phyloP scores from a whole-genome alignment of 495 filamentous ascomycete genomes.

The Hypomontagnella monticulosa region DNA sequence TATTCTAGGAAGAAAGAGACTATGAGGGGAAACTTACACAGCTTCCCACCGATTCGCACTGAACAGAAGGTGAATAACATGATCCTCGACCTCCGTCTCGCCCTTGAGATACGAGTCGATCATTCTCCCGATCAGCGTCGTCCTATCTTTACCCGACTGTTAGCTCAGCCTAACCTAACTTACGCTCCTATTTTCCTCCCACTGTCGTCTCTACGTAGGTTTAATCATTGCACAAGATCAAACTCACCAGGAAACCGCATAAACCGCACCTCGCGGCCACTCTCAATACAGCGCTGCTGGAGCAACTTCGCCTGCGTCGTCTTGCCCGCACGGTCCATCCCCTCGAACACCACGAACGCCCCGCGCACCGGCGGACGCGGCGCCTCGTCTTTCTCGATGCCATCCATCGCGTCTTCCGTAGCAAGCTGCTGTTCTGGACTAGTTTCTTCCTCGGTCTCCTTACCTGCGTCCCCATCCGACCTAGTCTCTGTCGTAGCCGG shows the following conservation, averaged over 20 bases:
- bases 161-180: not conserved
- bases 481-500: too few species aligned
- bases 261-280: constrained; percentile 71
- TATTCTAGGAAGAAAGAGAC: not conserved
- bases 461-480: too few species aligned
- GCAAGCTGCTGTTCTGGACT: too few species aligned
- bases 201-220: too few species aligned
- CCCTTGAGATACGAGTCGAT: constrained; percentile 87
- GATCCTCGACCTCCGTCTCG: constrained; percentile 81
- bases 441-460: too few species aligned
- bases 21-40: constrained; percentile 55
- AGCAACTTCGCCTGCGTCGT: constrained; percentile 89
- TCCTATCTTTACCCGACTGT: constrained; percentile 68
- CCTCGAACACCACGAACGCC: constrained; percentile 89
- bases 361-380: constrained; percentile 60
- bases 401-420: constrained; percentile 25
- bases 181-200: not conserved
- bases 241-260: constrained; percentile 87
- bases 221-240: too few species aligned
- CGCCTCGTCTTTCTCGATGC: constrained; percentile 29
- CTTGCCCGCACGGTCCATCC: constrained; percentile 93
- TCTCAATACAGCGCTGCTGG: constrained; percentile 66
- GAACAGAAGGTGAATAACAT: constrained; percentile 94
- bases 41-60: constrained; percentile 96
- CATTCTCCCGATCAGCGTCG: constrained; percentile 87